These are phyloP conservation scores for Endocladia muricata DNA, from an alignment of 31 red algal species.

Conservation along the genomic window DNA sequence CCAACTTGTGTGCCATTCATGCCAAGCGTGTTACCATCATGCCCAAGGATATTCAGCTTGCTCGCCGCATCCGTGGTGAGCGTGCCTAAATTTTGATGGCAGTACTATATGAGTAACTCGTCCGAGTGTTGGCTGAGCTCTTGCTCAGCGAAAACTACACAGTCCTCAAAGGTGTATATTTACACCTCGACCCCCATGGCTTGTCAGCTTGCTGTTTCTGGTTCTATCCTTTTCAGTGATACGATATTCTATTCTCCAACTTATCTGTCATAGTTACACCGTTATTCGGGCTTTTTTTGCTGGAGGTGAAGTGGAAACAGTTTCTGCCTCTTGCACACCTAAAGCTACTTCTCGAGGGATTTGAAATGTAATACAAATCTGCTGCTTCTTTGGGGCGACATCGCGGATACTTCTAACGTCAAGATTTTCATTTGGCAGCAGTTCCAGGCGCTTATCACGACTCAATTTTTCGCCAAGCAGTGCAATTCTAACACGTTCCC, in stretches of 20 bases:
- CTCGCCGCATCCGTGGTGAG: slow-evolving; percentile 93
- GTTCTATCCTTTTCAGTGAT: background rate
- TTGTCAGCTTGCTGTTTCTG: background rate
- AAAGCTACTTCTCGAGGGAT: slow-evolving; percentile 59
- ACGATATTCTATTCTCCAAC: too few species aligned
- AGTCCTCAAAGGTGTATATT: slow-evolving; percentile 71
- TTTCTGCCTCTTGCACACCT: background rate
- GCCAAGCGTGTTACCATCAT: slow-evolving; percentile 91
- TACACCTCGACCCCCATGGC: slow-evolving; percentile 59
- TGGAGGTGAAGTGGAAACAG: background rate
- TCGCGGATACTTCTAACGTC: slow-evolving; percentile 52
- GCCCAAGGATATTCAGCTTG: slow-evolving; percentile 98
- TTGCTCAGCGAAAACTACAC: background rate
- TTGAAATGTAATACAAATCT: slow-evolving; percentile 73
- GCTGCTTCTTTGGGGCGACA: slow-evolving; percentile 80
- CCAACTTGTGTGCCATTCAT: slow-evolving; percentile 91
- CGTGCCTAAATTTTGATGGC: slow-evolving; percentile 53
- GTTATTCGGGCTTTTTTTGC: background rate
- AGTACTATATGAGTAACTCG: slow-evolving; percentile 1
- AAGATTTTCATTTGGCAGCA: slow-evolving; percentile 12
- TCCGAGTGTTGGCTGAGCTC: too few species aligned
- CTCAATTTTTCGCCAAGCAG: slow-evolving; percentile 38
- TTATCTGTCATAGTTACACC: too few species aligned
- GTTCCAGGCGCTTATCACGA: background rate
- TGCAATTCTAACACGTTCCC: slow-evolving; percentile 42